A percentile compares a stretch with the other conserved stretches of the same genome.
Conservation (phyloP, 169 alveolate species). For the Babesia divergens region DNA sequence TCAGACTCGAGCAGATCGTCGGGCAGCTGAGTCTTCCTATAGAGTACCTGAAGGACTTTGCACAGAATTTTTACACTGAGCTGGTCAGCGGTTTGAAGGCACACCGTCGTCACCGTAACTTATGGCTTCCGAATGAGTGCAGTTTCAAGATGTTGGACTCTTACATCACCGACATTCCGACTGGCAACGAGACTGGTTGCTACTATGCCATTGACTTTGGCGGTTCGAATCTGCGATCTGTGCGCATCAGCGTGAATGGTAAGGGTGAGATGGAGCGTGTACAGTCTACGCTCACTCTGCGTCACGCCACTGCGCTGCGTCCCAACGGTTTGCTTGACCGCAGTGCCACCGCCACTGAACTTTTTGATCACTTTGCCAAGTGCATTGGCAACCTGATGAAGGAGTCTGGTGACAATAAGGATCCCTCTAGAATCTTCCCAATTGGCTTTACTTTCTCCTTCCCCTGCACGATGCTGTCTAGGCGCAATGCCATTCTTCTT, state of each 20-base stretch:
- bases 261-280: conserved; percentile 75
- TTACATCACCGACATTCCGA: conserved; percentile 77
- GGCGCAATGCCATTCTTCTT: conserved; percentile 70
- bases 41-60: conserved; percentile 53
- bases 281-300: conserved; percentile 67
- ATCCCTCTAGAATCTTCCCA: conserved; percentile 41
- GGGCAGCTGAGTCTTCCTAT: conserved; percentile 44
- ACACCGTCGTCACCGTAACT: conserved; percentile 72
- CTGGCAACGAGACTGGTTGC: conserved; percentile 84
- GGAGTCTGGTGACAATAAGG: conserved; percentile 69
- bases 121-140: conserved; percentile 78
- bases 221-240: conserved; percentile 85
- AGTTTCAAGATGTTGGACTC: conserved; percentile 84
- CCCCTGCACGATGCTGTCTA: conserved; percentile 78
- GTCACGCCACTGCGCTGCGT: conserved; percentile 69
- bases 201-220: conserved; percentile 88
- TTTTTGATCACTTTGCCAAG: conserved; percentile 80
- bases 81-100: conserved; percentile 73
- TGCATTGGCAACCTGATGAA: conserved; percentile 67
- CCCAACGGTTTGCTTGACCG: conserved; percentile 80
- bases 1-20: conserved; percentile 41
- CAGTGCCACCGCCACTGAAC: conserved; percentile 77
- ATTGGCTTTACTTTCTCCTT: conserved; percentile 85
- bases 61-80: conserved; percentile 62
- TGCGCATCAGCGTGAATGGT: conserved; percentile 79